These are phyloP conservation scores for Aspergillus incahuasiensis DNA, from an alignment of 495 filamentous ascomycete species.

Conservation along the genomic window DNA sequence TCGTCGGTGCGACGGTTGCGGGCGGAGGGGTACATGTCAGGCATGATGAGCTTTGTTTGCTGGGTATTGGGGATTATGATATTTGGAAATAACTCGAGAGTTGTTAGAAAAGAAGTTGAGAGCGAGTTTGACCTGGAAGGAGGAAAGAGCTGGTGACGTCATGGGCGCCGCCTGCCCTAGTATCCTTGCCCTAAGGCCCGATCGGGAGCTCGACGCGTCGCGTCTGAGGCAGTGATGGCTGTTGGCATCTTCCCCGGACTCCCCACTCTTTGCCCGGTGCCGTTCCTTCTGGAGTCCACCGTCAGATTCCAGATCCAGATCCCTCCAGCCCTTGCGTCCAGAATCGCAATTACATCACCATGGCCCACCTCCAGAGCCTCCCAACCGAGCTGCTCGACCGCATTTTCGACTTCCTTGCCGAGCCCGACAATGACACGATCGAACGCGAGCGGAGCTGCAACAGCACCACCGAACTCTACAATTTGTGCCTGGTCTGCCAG, in stretches of 20 bases:
- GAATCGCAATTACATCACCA: not conserved
- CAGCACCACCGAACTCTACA: not conserved
- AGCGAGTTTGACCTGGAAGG: not conserved
- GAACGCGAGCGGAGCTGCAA: not conserved
- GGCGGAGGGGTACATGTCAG: constrained; percentile 53
- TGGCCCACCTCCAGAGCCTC: constrained; percentile 3
- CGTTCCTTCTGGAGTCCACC: not conserved
- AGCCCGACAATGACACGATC: not conserved
- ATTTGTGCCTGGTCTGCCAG: constrained; percentile 22
- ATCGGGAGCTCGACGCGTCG: not conserved
- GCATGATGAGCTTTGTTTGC: constrained; percentile 13
- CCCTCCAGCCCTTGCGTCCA: not conserved
- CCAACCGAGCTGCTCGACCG: constrained; percentile 3
- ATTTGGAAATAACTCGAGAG: not conserved
- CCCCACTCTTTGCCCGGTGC: not conserved
- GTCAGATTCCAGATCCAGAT: not conserved
- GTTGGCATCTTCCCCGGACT: not conserved
- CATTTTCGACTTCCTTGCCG: not conserved
- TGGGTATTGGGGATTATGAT: not conserved
- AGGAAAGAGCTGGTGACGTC: not conserved
- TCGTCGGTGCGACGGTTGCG: constrained; percentile 50
- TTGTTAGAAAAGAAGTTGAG: not conserved
- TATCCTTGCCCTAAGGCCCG: not conserved
- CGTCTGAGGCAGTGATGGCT: not conserved
- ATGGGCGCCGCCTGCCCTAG: not conserved